Evolutionary conservation across 164 flowering plant genomes (phyloP), one percentile per base, ranked within the genome.

Genomic region (Tinospora cordifolia): DNA sequence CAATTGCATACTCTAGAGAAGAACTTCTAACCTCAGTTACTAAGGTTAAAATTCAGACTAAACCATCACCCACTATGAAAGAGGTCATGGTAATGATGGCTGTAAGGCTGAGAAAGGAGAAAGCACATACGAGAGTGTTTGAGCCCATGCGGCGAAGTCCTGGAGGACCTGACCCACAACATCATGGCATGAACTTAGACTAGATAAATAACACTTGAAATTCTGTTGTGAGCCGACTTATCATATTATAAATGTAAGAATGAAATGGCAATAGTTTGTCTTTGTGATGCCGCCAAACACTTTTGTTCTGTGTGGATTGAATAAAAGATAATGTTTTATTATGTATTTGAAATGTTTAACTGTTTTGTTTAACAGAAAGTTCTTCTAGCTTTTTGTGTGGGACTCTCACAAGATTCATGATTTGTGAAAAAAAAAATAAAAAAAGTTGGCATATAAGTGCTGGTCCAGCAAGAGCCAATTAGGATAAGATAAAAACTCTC

Each of bases 81-180:
- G 60, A 46, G 13, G 22, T 54, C 25, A 21, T 19, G 46, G 26
- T 19, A 47, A 7, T 11, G 39, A 62, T 60, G 60, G 22, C 22
- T 36, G 36, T 46, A 8, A 14, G 46, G 62, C 47, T 46, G 62
- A 73, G 19, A 65, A 15, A 11, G 63, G 64, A 27, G 26, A 11
- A 0, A 54, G 6, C 14, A 15, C 10, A 11, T 71, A 71, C 51
- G 58, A 11, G 62, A 60, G 8, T 13, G 21, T 74, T 62, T n/a
- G 64, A 72, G 47, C 3, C 77, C 3, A 19, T 40, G 47, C 47
- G 81, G 17, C 36, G 62, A 8, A 76, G 80, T 66, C 84, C 84
- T 9, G 80, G 80, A 39, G 81, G 81, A 24, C 83, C 85, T 25
- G 81, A 78, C 70, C 83, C 83, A 19, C 74, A 65, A 14, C 81